Evolutionary conservation across 805 yeast genomes (phyloP), one percentile per base, ranked within the genome.

Genomic region (Pichia membranifaciens): DNA sequence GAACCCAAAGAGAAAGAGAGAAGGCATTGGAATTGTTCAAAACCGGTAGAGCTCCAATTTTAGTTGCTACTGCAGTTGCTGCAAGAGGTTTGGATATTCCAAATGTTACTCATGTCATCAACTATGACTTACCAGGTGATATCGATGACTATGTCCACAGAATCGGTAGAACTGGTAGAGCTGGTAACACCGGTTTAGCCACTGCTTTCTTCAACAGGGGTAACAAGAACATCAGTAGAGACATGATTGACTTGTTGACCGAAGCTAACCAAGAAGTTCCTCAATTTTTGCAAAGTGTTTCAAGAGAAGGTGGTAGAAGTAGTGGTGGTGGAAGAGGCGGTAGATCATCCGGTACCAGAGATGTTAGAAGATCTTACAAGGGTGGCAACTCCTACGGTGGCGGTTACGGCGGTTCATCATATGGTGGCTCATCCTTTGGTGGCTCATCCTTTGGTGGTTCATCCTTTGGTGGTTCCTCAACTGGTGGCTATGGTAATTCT

Each of bases 101-200:
- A 68, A 93, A 93, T 68, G 99, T 93, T 60, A 84, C 95, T 42
- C 98, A 91, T 67, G 99, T 93, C 64, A 84, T 93, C 72, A 93
- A 93, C 80, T 93, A 85, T 69, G 99, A 93, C 68, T 77, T 93
- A 68, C 99, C 99, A 68, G 75, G 84, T 66, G 98, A 93, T 70
- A 86, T 93, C 63, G 99, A 93, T 70, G 99, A 93, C 72, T 93
- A 93, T 67, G 99, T 93, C 51, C 99, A 93, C 76, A 87, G 99
- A 76, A 93, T 93, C 67, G 99, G 99, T 81, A 91, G 99, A 82
- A 93, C 99, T 65, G 99, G 99, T 73, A 93, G 99, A 82, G 99
- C 99, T 62, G 99, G 99, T 79, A 93, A 93, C 75, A 82, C 85
- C 53, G 99, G 99, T 86, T 77, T 87, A 60, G 97, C 99, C 56